Percentiles rank a stretch among this genome's conserved stretches.
phyloP scores from a whole-genome alignment of 371 early-diverging fungal species.

The Saksenaea oblongispora region DNA sequence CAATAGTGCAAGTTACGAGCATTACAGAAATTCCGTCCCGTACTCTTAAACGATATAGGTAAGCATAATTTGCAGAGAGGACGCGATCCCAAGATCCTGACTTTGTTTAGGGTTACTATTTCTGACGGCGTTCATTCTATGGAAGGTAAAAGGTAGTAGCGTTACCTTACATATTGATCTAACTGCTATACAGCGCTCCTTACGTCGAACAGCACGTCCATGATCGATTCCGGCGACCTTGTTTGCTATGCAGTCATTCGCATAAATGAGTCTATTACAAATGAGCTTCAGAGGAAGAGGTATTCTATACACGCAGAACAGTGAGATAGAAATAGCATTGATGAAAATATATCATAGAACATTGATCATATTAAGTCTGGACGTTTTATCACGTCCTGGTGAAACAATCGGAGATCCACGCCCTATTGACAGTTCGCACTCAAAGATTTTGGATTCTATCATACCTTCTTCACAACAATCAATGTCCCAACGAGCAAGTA shows the following conservation, averaged over 20 bases:
- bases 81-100: not conserved
- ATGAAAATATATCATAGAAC: not conserved
- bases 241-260: not conserved
- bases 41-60: not conserved
- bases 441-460: not conserved
- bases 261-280: not conserved
- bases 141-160: not conserved
- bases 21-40: not conserved
- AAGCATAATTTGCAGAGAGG: not conserved
- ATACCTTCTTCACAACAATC: not conserved
- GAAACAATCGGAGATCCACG: not conserved
- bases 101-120: not conserved
- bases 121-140: not conserved
- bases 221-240: not conserved
- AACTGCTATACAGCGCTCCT: not conserved
- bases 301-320: not conserved
- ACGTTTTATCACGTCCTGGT: not conserved
- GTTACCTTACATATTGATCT: not conserved
- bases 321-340: not conserved
- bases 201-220: not conserved
- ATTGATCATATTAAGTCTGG: not conserved
- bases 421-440: not conserved
- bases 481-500: not conserved
- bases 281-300: not conserved
- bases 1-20: not conserved